Evolutionary conservation across 2,329 filamentous ascomycete genomes (phyloP), one percentile per base, ranked within the genome.

Genomic region (Corinectria fuckeliana): DNA sequence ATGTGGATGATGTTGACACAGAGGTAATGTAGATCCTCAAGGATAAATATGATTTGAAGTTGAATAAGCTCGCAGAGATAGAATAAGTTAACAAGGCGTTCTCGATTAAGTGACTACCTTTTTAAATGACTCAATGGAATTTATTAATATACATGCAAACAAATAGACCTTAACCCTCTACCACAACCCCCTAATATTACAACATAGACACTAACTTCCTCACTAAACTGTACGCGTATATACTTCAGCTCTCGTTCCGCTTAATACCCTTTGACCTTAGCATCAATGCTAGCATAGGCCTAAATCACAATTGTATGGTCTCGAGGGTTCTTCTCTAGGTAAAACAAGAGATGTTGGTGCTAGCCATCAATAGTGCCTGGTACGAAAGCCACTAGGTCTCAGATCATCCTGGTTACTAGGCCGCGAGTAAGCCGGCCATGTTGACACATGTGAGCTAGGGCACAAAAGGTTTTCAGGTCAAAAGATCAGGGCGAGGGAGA

Each of bases 1-100:
- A 62, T 45, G 45, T 64, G 38, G 47, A 61, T 44, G 34, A 39
- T 26, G 16, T 60, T 57, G 55, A 62, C 28, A 13, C 39, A 8
- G 56, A 64, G 56, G 5, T 41, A n/a, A 41, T 5, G n/a, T 45
- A 14, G 3, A 54, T 45, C 11, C n/a, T 55, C 11, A 32, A 49
- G 20, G 14, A 47, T 25, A 18, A 41, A 14, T 20, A 9, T 23
- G 20, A 14, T 21, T 41, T 55, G 18, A 39, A 34, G 20, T 41
- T 55, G 23, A 7, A 45, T 23, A 23, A 48, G 34, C 32, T 41
- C 14, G 7, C 2, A 32, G 16, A 49, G 32, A 48, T 55, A 49
- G 32, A 55, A 38, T 55, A 55, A 36, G 32, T 26, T 1, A 50
- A 39, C 21, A 23, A 50, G 39, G 11, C 21, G n/a, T 28, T 18